phyloP scores from a whole-genome alignment of 345 rosid species.

The Schrenkiella parvula region DNA sequence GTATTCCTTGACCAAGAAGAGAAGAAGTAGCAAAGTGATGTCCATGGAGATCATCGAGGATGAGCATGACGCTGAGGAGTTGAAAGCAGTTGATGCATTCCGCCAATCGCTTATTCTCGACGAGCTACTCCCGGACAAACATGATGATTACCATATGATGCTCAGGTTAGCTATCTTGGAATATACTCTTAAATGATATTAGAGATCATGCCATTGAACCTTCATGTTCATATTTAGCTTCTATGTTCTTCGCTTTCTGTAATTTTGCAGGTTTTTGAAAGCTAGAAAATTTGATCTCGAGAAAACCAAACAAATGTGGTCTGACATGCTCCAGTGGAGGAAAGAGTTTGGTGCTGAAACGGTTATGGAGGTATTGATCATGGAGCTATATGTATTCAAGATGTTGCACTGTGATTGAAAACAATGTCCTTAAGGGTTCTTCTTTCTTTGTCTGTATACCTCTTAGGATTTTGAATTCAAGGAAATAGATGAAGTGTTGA shows the following conservation, averaged over 20 bases:
- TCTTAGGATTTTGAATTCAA: too few species aligned
- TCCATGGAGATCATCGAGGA: constrained; percentile 58
- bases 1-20: constrained; percentile 53
- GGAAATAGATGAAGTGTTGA: too few species aligned
- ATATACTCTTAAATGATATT: too few species aligned
- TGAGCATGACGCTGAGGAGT: constrained; percentile 58
- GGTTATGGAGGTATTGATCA: constrained; percentile 62
- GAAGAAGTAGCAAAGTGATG: constrained; percentile 68
- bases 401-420: not conserved
- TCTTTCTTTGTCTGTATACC: too few species aligned
- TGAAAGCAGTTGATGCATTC: constrained; percentile 67
- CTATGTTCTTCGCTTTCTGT: not conserved
- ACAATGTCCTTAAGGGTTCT: too few species aligned
- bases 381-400: not conserved
- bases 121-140: constrained; percentile 61
- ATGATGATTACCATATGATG: constrained; percentile 83
- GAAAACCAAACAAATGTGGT: constrained; percentile 87
- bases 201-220: constrained; percentile 31
- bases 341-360: constrained; percentile 69
- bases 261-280: constrained; percentile 66
- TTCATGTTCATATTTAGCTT: constrained; percentile 7
- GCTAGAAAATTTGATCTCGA: constrained; percentile 85
- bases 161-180: constrained; percentile 46
- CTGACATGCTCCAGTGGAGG: constrained; percentile 86
- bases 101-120: constrained; percentile 66